These are phyloP conservation scores for Aureobasidium sp. DNA, from an alignment of 2,329 filamentous ascomycete genomes.

Conservation along the genomic window DNA sequence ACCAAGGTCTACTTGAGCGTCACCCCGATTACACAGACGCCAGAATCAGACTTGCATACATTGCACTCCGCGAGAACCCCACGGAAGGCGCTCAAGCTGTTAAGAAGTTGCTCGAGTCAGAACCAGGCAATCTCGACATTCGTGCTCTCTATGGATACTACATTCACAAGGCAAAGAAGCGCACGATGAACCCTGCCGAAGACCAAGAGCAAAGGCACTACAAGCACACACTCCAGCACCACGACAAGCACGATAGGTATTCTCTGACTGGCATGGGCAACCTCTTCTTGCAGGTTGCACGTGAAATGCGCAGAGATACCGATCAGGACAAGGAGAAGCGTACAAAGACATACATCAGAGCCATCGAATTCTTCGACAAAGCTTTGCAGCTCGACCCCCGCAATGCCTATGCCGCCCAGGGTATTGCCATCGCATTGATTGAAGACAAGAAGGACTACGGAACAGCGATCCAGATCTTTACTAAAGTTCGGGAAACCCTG, in stretches of 20 bases:
- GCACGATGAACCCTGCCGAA: constrained; percentile 71
- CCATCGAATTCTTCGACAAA: constrained; percentile 98
- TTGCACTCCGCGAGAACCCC: constrained; percentile 72
- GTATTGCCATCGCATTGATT: constrained; percentile 85
- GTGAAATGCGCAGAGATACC: constrained; percentile 88
- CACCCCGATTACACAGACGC: constrained; percentile 90
- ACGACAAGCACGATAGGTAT: constrained; percentile 98
- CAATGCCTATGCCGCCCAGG: constrained; percentile 94
- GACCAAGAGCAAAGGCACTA: constrained; percentile 90
- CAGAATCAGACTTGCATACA: constrained; percentile 79
- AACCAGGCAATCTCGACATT: constrained; percentile 81
- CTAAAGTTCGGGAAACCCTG: constrained; percentile 83
- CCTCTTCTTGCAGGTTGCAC: constrained; percentile 75
- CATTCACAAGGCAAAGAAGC: constrained; percentile 80
- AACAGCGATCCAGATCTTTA: constrained; percentile 76
- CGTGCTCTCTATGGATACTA: constrained; percentile 94
- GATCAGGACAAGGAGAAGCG: constrained; percentile 89
- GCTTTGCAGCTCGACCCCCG: constrained; percentile 88
- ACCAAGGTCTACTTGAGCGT: constrained; percentile 74
- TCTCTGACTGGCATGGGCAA: constrained; percentile 96
- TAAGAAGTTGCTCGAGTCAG: constrained; percentile 75
- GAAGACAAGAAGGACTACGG: constrained; percentile 90
- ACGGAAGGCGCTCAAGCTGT: constrained; percentile 81
- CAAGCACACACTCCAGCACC: constrained; percentile 89
- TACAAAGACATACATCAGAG: constrained; percentile 77